Evolutionary conservation across 2,329 filamentous ascomycete genomes (phyloP), one percentile per base, ranked within the genome.

Genomic region (Neodidymelliopsis sp.): DNA sequence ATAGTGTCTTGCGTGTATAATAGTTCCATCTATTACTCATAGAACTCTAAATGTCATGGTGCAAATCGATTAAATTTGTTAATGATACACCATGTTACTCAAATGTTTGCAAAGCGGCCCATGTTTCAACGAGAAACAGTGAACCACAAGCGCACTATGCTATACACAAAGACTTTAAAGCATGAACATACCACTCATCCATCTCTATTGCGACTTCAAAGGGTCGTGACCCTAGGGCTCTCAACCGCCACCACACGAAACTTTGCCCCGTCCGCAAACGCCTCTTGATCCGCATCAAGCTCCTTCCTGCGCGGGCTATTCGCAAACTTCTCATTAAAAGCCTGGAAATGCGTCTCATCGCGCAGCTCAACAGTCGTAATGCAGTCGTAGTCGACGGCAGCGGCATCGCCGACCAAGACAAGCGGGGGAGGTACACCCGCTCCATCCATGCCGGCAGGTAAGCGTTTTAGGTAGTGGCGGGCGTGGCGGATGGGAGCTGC

Each of bases 401-500:
- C 41, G 13, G 52, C 38, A 9, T 41, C 35, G 13, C 49, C 56
- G 3, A 56, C n/a, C 9, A 55, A 40, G 3, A 57, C 40, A 5
- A 44, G 44, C 4, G 45, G 49, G 13, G 42, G 44, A 38, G 47
- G 41, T 12, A 36, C 20, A 2, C 33, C 27, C 3, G 10, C 33
- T 5, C 33, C 43, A 19, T 45, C 35, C 0, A 36, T 27, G n/a
- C 29, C 36, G 8, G 13, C 46, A 39, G 50, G 42, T 11, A 33
- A 18, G 12, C 55, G 54, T 19, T 64, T 55, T 10, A 63, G 23
- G 31, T 67, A 66, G 49, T 65, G 48, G 12, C 64, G 52, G 15
- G 57, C 59, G 31, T 67, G 55, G 15, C 57, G 54, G 5, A 62
- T 39, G 2, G 64, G 62, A 23, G 60, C 57, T 10, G 51, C 47